Evolutionary conservation across 176 grass and related monocot species (phyloP), one percentile per base, ranked within the genome.

Genomic region (Oryza glumipatula): DNA sequence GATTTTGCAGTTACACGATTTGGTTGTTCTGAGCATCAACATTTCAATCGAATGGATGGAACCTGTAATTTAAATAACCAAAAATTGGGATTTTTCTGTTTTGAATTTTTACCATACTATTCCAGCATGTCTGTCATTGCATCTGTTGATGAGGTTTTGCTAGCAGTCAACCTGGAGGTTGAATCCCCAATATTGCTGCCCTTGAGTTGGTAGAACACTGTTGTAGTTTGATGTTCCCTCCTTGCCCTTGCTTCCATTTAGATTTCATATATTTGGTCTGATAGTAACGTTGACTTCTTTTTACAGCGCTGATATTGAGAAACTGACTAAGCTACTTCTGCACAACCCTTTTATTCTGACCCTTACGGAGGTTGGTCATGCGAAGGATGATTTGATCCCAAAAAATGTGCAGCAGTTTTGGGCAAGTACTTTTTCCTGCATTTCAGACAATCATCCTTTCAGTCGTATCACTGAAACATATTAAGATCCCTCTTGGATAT

Each of bases 301-400:
- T 65, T 67, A 64, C 87, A 98, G 96, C 78, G 47, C 89, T 83
- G 93, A 95, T 90, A 84, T 98, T 9, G 91, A 95, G 43, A 98
- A 91, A 72, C 86, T 98, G 83, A 95, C 94, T 58, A 95, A 95
- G 81, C 91, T 98, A 72, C 87, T 98, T 79, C 82, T 98, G 89
- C 96, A 98, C 65, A 94, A 98, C 68, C 96, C 96, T 63, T 87
- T 94, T 83, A 73, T 87, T 81, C 65, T 98, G 82, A 98, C 91
- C 85, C 91, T 98, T 41, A 90, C 89, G 60, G 96, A 94, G 92
- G 87, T 84, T 88, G 85, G 93, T n/a, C 66, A 74, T 26, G 76
- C 80, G 2, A 95, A 92, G 67, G 91, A 95, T 88, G 93, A 92
- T 6, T 70, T 95, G 58, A 88, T 98, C 67, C 93, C 96, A 32